phyloP scores from a whole-genome alignment of 2,329 filamentous ascomycete species.

The Claviceps monticola region DNA sequence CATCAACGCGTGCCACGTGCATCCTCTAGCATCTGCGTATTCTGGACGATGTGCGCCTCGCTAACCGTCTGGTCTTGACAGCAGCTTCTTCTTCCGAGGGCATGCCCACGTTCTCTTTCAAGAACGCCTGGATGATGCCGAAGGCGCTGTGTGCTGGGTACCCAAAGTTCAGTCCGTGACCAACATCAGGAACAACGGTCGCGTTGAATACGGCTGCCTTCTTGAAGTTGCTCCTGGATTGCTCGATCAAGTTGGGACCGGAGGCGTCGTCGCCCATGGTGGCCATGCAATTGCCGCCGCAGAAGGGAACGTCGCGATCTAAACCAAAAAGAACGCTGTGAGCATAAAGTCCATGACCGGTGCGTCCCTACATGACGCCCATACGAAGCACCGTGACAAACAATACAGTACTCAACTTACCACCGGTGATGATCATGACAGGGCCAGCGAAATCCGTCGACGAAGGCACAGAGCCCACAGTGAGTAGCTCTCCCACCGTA shows the following conservation, averaged over 20 bases:
- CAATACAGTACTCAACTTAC: constrained; percentile 14
- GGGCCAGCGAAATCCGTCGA: constrained; percentile 34
- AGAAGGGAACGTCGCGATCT: constrained; percentile 41
- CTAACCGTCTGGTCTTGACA: background rate
- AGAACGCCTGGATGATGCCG: constrained; percentile 23
- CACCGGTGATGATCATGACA: constrained; percentile 44
- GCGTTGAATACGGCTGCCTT: constrained; percentile 35
- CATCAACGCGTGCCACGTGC: background rate
- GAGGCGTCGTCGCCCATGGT: constrained; percentile 23
- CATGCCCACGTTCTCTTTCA: constrained; percentile 1
- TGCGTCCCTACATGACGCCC: background rate
- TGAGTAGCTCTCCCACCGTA: constrained; percentile 44
- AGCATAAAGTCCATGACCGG: background rate
- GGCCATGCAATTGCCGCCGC: constrained; percentile 44
- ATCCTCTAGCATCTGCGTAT: background rate
- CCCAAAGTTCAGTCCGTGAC: constrained; percentile 37
- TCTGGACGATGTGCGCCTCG: background rate
- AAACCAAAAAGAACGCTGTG: background rate
- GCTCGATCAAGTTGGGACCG: constrained; percentile 28
- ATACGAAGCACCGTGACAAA: background rate
- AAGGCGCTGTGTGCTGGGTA: constrained; percentile 22
- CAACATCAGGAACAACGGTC: constrained; percentile 37
- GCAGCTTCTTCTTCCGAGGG: background rate
- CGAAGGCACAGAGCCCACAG: constrained; percentile 26
- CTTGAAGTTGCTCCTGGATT: constrained; percentile 26